phyloP scores from a whole-genome alignment of 2,329 filamentous ascomycete species.

The Cadophora luteo-olivacea region DNA sequence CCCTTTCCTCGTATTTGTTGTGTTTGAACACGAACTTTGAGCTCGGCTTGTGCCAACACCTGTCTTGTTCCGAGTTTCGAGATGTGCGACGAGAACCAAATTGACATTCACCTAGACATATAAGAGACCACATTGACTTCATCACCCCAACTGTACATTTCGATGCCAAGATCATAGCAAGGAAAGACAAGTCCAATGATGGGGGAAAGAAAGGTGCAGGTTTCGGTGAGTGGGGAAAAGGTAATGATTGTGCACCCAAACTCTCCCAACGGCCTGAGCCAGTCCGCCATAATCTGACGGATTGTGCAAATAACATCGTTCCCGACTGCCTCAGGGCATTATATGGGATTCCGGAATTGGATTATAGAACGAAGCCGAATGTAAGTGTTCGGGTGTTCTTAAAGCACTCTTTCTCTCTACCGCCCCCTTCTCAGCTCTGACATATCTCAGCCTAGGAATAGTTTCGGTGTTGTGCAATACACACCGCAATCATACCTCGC shows the following conservation, averaged over 20 bases:
- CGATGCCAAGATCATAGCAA: conserved; percentile 31
- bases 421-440: no score
- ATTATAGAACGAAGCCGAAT: neutral
- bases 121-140: conserved; percentile 39
- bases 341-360: conserved; percentile 51
- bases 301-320: neutral
- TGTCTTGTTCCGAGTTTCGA: neutral
- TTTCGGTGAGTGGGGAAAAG: conserved; percentile 3
- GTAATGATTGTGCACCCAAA: neutral
- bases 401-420: neutral
- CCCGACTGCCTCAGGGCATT: conserved; percentile 60
- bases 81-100: neutral
- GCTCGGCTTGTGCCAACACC: no score
- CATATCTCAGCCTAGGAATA: conserved; percentile 21
- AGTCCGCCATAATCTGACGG: conserved; percentile 13
- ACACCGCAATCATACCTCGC: conserved; percentile 57
- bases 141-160: conserved; percentile 42
- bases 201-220: conserved; percentile 9
- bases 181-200: conserved; percentile 18
- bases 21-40: no score
- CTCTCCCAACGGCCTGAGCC: conserved; percentile 21
- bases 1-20: no score
- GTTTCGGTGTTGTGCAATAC: conserved; percentile 60
- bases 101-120: conserved; percentile 7
- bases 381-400: no score